A percentile compares a stretch with the other conserved stretches of the same genome.
These are phyloP conservation scores for Fraxinus quadrangulata DNA, from an alignment of 257 asterid genomes.

Conservation along the genomic window DNA sequence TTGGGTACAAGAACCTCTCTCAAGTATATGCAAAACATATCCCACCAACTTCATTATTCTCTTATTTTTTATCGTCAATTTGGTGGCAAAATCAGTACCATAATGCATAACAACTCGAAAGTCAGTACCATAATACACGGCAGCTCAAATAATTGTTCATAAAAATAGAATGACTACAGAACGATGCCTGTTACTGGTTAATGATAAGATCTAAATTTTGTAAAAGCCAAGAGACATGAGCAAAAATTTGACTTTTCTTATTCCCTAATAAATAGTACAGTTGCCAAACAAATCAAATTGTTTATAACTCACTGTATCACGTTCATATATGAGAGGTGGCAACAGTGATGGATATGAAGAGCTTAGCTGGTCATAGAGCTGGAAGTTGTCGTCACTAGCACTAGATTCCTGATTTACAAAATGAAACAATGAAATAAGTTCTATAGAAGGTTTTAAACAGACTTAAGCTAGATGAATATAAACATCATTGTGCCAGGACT, in stretches of 20 bases:
- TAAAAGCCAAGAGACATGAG: not conserved
- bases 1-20: not conserved
- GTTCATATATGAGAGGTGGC: slow-evolving; percentile 79
- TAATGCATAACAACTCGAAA: not conserved
- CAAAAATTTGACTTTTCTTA: not conserved
- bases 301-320: slow-evolving; percentile 66
- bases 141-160: not conserved
- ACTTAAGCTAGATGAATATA: not conserved
- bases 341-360: slow-evolving; percentile 76
- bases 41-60: not conserved
- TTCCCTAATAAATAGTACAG: not conserved
- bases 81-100: not conserved
- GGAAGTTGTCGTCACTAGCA: slow-evolving; percentile 45
- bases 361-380: slow-evolving; percentile 74
- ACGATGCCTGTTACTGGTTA: not conserved
- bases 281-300: not conserved
- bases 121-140: not conserved
- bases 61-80: not conserved
- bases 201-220: not conserved
- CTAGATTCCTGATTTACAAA: slow-evolving; percentile 47
- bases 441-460: not conserved
- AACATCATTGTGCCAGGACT: no score
- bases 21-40: not conserved
- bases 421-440: not conserved
- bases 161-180: not conserved